phyloP scores from a whole-genome alignment of 148 eudicot species.

The Nepenthes mirabilis region DNA sequence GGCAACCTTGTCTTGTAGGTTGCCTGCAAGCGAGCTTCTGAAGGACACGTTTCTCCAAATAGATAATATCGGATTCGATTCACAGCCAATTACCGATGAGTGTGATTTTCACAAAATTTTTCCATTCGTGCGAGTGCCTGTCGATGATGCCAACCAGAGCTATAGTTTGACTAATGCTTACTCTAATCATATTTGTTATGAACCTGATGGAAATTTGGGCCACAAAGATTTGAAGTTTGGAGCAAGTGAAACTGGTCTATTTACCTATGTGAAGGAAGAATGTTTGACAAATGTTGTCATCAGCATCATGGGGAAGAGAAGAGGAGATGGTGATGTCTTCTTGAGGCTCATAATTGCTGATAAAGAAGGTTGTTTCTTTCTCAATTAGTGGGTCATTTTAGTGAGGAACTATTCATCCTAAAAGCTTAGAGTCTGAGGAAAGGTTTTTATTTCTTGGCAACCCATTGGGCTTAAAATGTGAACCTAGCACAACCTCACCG shows the following conservation, averaged over 20 bases:
- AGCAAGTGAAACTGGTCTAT: slow-evolving; percentile 26
- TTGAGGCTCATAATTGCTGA: slow-evolving; percentile 57
- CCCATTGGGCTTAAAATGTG: too few relatives aligned
- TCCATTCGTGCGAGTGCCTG: slow-evolving; percentile 22
- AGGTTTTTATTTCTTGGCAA: too few relatives aligned
- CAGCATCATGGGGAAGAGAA: slow-evolving; percentile 48
- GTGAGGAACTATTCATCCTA: too few relatives aligned
- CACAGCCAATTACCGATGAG: slow-evolving; percentile 17
- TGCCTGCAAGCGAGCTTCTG: slow-evolving; percentile 26
- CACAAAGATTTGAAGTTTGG: slow-evolving; percentile 24
- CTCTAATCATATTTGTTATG: slow-evolving; percentile 25
- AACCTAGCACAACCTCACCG: too few relatives aligned
- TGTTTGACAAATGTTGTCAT: slow-evolving; percentile 25
- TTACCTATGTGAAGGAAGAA: slow-evolving; percentile 31
- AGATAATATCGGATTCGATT: slow-evolving; percentile 16
- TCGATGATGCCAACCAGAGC: slow-evolving; percentile 9
- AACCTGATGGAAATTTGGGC: slow-evolving; percentile 23
- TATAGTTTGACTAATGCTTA: slow-evolving; percentile 18
- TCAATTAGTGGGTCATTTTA: too few relatives aligned
- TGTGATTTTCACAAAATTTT: slow-evolving; percentile 20
- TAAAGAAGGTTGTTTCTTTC: slow-evolving; percentile 38
- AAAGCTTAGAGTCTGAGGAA: too few relatives aligned
- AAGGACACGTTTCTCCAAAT: slow-evolving; percentile 24
- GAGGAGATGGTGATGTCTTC: slow-evolving; percentile 48
- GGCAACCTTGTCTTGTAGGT: slow-evolving; percentile 19